Evolutionary conservation across 116 monocot species (phyloP).

Genomic region (Posidonia oceanica): DNA sequence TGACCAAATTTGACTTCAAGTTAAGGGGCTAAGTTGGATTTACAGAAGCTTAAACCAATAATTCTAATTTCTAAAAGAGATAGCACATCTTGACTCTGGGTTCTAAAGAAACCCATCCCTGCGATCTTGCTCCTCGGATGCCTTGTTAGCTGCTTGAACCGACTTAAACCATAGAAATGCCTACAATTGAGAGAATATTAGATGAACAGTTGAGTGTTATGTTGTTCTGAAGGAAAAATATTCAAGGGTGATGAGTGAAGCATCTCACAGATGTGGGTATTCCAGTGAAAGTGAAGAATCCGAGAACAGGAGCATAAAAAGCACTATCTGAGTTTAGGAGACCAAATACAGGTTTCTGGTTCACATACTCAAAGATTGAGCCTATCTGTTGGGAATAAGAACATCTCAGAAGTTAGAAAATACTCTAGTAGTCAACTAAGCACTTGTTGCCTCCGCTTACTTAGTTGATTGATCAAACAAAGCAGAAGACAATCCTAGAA

Average conservation of each 20-base stretch:
- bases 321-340: constrained; percentile 53
- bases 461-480: background rate
- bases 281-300: constrained; percentile 80
- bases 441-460: no score
- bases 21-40: no score
- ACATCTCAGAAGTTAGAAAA: background rate
- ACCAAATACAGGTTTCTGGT: constrained; percentile 88
- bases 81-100: background rate
- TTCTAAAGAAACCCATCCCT: constrained; percentile 59
- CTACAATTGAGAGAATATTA: constrained; percentile 7
- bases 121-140: constrained; percentile 84
- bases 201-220: background rate
- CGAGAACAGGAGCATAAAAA: constrained; percentile 81
- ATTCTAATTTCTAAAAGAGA: no score
- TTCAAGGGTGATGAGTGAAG: background rate
- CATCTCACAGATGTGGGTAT: constrained; percentile 74
- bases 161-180: constrained; percentile 76
- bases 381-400: constrained; percentile 45
- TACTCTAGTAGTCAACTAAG: no score
- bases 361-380: constrained; percentile 77
- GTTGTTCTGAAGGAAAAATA: background rate
- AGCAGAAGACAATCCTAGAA: background rate
- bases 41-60: no score
- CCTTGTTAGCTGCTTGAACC: constrained; percentile 84
- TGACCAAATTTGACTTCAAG: no score